phyloP scores from a whole-genome alignment of 768 basidiomycete species.

The Lactarius deliciosus region DNA sequence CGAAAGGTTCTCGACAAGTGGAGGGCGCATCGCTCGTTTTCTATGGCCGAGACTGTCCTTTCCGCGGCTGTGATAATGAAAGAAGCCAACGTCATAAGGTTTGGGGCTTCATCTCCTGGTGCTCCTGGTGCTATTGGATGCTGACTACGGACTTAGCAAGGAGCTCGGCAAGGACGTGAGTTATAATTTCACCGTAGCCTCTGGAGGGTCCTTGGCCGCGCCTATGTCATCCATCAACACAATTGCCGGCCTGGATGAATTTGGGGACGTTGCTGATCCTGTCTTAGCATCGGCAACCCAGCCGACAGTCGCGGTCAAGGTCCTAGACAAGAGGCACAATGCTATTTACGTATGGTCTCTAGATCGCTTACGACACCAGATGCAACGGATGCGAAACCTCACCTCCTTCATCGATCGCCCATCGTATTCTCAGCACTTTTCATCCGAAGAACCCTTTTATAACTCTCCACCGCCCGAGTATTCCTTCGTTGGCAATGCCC shows the following conservation, averaged over 20 bases:
- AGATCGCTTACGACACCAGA: slow-evolving; percentile 81
- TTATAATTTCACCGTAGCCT: slow-evolving; percentile 92
- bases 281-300: slow-evolving; percentile 69
- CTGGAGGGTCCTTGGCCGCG: slow-evolving; percentile 72
- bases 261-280: slow-evolving; percentile 90
- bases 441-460: slow-evolving; percentile 90
- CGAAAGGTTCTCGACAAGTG: slow-evolving; percentile 82
- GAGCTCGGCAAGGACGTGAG: slow-evolving; percentile 84
- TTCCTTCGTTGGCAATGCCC: slow-evolving; percentile 88
- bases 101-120: slow-evolving; percentile 30
- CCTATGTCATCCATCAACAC: slow-evolving; percentile 84
- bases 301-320: slow-evolving; percentile 85
- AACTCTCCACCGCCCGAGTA: slow-evolving; percentile 84
- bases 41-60: slow-evolving; percentile 88
- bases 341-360: slow-evolving; percentile 92
- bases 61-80: slow-evolving; percentile 84
- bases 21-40: slow-evolving; percentile 81
- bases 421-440: slow-evolving; percentile 92
- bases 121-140: slow-evolving; percentile 18
- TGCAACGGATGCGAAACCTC: slow-evolving; percentile 91
- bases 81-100: slow-evolving; percentile 95
- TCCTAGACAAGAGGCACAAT: slow-evolving; percentile 83
- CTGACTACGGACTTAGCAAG: slow-evolving; percentile 49
- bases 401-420: slow-evolving; percentile 89
- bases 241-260: slow-evolving; percentile 84